phyloP scores from a whole-genome alignment of 1,139 yeast genomes.

The Taphrina wiesneri region DNA sequence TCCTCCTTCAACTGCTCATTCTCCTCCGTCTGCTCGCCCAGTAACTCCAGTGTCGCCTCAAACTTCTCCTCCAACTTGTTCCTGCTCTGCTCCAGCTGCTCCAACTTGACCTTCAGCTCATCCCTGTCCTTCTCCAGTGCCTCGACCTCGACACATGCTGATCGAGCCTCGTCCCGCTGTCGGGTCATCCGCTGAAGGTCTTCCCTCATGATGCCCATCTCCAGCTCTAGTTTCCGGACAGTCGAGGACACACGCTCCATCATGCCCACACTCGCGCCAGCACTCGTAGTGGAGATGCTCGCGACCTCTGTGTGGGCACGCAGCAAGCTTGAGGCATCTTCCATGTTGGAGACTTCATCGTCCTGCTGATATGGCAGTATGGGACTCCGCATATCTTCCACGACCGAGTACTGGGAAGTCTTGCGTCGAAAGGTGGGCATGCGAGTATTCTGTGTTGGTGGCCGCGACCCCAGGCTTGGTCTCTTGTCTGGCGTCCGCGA shows the following conservation, averaged over 20 bases:
- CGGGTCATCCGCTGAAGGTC: conserved; percentile 57
- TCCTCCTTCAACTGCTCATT: conserved; percentile 87
- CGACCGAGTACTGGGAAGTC: neutral
- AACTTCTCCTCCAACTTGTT: conserved; percentile 48
- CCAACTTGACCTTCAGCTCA: conserved; percentile 46
- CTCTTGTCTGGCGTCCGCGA: conserved; percentile 18
- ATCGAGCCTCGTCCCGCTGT: conserved; percentile 68
- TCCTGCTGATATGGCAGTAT: neutral
- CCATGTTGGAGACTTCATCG: neutral
- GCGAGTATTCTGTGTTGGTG: neutral
- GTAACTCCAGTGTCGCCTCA: conserved; percentile 66
- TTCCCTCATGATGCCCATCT: conserved; percentile 64
- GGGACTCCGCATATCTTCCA: conserved; percentile 26
- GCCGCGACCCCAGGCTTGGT: conserved; percentile 14
- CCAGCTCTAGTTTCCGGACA: conserved; percentile 77
- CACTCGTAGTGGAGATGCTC: conserved; percentile 15
- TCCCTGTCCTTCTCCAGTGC: conserved; percentile 57
- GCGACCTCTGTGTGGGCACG: conserved; percentile 12
- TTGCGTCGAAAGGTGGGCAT: conserved; percentile 6
- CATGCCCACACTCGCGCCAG: conserved; percentile 34
- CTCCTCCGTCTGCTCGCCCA: conserved; percentile 86
- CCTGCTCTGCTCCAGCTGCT: conserved; percentile 48
- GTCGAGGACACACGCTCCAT: conserved; percentile 67
- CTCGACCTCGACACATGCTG: conserved; percentile 61
- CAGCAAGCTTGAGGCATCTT: neutral